Evolutionary conservation across 345 rosid genomes (phyloP), one percentile per base, ranked within the genome.

Genomic region (Acer negundo): DNA sequence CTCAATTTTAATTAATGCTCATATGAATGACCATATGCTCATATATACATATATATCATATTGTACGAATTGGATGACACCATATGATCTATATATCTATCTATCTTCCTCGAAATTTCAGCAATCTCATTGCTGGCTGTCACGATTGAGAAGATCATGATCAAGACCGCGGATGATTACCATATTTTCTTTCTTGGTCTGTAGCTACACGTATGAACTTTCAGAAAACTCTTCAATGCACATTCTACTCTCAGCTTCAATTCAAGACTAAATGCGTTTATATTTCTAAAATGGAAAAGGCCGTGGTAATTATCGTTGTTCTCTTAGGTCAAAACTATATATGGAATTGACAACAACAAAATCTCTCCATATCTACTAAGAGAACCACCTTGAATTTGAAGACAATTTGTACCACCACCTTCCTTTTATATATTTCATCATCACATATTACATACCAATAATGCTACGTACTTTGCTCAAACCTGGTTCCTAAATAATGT

Each of bases 351-450:
- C 82, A 77, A 62, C 85, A 70, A 61, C 62, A 75, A 73, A 79
- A 78, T 83, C 82, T 72, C 76, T 49, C 69, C 75, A 51, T 55
- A 77, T 77, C 77, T 69, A 71, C 73, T 23, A 24, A 2, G 24
- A 73, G 86, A 84, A 83, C 82, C 86, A 80, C 89, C 53, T 69
- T 65, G 61, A 79, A 28, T 40, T 69, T 65, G 61, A 74, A 28
- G 24, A 55, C 59, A 20, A 65, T 56, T 46, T 23, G 22, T 42
- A 22, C 77, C 10, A 7, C 7, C 6, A 20, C 24, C 28, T 42
- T 42, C 67, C 53, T 17, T 40, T 35, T 35, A 35, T 35, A 35
- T 51, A 22, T 47, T 56, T 6, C 73, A 56, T 44, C 73, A 64
- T n/a, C 66, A 31, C 9, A 47, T 4, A 35, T 35, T 3, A 10